phyloP scores from a whole-genome alignment of 2,329 filamentous ascomycete genomes.

The Botryosphaeria dothidea region DNA sequence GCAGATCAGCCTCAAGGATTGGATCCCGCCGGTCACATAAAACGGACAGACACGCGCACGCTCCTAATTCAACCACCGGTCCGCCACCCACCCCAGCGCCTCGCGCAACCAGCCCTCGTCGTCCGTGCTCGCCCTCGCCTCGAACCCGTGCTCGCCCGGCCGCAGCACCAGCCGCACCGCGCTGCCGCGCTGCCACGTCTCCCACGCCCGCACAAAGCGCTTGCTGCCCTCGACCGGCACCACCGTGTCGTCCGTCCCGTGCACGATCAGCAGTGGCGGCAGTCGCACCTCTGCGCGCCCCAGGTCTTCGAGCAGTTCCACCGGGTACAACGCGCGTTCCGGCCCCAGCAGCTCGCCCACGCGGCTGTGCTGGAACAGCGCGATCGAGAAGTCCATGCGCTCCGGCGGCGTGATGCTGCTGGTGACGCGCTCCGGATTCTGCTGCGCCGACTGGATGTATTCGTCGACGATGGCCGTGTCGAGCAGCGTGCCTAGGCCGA shows the following conservation, averaged over 20 bases:
- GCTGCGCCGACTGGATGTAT: conserved; percentile 22
- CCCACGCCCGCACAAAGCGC: conserved; percentile 30
- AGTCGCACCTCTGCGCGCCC: conserved; percentile 20
- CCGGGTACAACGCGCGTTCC: conserved; percentile 29
- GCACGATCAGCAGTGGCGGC: conserved; percentile 34
- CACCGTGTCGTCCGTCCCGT: conserved; percentile 31
- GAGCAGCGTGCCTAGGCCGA: conserved; percentile 19
- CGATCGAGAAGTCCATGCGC: conserved; percentile 24
- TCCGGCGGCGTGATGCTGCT: conserved; percentile 26
- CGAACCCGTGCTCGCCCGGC: conserved; percentile 35
- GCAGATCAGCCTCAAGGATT: background rate
- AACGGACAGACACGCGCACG: background rate
- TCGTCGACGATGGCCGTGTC: conserved; percentile 25
- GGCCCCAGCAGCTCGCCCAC: conserved; percentile 32
- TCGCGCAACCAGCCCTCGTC: conserved; percentile 5
- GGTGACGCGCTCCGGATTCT: conserved; percentile 26
- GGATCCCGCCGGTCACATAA: background rate
- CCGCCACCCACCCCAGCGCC: conserved; percentile 26
- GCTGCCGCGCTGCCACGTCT: conserved; percentile 19
- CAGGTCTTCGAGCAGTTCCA: conserved; percentile 29
- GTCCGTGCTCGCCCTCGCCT: conserved; percentile 15
- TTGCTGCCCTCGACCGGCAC: conserved; percentile 30
- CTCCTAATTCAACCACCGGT: conserved; percentile 28
- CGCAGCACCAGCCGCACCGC: conserved; percentile 25
- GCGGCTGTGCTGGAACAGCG: conserved; percentile 26